phyloP scores from a whole-genome alignment of 1,139 yeast species.

The Debaryomyces robertsiae region DNA sequence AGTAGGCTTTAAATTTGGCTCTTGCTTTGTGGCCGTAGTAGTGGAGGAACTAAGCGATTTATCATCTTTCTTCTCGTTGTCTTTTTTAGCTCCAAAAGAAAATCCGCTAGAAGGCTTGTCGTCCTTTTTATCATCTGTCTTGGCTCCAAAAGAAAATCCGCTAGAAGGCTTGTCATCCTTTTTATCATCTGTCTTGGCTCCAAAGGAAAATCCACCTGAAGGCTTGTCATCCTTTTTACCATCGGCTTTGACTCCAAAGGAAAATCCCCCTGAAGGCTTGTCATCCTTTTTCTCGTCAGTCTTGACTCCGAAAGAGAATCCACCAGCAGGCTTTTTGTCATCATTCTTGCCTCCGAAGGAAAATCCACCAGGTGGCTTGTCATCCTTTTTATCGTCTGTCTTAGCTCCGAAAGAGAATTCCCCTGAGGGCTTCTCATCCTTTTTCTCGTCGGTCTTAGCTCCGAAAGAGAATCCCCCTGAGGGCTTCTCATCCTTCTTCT shows the following conservation, averaged over 20 bases:
- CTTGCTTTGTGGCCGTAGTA: conserved; percentile 24
- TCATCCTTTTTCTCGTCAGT: conserved; percentile 25
- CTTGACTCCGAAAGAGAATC: conserved; percentile 28
- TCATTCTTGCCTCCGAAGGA: conserved; percentile 29
- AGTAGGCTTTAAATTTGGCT: conserved; percentile 43
- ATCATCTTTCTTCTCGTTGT: conserved; percentile 22
- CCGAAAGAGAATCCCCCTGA: conserved; percentile 23
- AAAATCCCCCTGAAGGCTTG: conserved; percentile 14
- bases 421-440: conserved; percentile 20
- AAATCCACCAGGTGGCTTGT: conserved; percentile 21
- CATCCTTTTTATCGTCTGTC: conserved; percentile 20
- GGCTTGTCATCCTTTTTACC: conserved; percentile 22
- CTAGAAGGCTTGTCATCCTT: conserved; percentile 23
- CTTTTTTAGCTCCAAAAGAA: conserved; percentile 28
- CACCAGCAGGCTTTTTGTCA: conserved; percentile 23
- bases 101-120: conserved; percentile 24
- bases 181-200: conserved; percentile 22
- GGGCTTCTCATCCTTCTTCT: conserved; percentile 23
- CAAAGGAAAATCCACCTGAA: conserved; percentile 27
- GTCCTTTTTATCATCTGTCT: conserved; percentile 21
- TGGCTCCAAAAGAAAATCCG: conserved; percentile 31
- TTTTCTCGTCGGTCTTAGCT: conserved; percentile 17
- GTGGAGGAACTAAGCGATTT: conserved; percentile 9
- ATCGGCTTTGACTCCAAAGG: conserved; percentile 25
- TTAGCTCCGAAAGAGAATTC: conserved; percentile 24